Percentiles rank a stretch among this genome's conserved stretches.
These are phyloP conservation scores for Pleurotus tuber-regium DNA, from an alignment of 768 basidiomycete species.

Conservation along the genomic window DNA sequence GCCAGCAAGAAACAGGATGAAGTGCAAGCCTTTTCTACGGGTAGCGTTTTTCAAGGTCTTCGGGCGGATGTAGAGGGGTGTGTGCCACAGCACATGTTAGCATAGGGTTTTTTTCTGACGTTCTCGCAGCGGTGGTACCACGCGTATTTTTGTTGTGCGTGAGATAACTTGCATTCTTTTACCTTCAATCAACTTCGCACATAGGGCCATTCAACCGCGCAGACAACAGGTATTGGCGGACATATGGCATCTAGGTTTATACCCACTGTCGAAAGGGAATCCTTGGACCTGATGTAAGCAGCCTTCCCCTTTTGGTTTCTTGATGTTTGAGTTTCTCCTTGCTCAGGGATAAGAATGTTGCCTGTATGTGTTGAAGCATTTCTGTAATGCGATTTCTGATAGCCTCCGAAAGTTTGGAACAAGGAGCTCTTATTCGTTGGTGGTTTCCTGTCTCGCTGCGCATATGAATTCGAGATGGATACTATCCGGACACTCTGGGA, in stretches of 20 bases:
- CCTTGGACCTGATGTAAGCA: constrained; percentile 80
- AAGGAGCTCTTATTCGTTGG: constrained; percentile 83
- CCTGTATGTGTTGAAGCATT: constrained; percentile 41
- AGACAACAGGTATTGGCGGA: constrained; percentile 80
- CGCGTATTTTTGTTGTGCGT: constrained; percentile 82
- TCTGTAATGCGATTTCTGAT: constrained; percentile 4
- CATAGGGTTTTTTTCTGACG: constrained; percentile 5
- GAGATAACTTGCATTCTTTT: not conserved
- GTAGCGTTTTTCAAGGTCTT: constrained; percentile 84
- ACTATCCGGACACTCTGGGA: constrained; percentile 62
- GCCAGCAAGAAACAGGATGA: constrained; percentile 68
- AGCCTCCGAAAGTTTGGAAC: constrained; percentile 69
- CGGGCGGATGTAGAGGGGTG: constrained; percentile 85
- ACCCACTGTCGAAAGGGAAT: constrained; percentile 94
- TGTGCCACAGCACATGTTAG: constrained; percentile 15
- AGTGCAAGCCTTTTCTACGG: constrained; percentile 54
- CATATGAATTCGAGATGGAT: constrained; percentile 81
- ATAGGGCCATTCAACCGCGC: constrained; percentile 86
- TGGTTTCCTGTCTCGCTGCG: constrained; percentile 76
- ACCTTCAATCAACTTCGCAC: not conserved
- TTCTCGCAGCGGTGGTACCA: constrained; percentile 51
- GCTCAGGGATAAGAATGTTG: constrained; percentile 75
- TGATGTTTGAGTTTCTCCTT: constrained; percentile 2
- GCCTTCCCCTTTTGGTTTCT: not conserved
- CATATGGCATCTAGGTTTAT: constrained; percentile 82